A percentile compares a stretch with the other conserved stretches of the same genome.
Conservation (phyloP, 2,329 filamentous ascomycete genomes). For the Colletotrichum abscissum region DNA sequence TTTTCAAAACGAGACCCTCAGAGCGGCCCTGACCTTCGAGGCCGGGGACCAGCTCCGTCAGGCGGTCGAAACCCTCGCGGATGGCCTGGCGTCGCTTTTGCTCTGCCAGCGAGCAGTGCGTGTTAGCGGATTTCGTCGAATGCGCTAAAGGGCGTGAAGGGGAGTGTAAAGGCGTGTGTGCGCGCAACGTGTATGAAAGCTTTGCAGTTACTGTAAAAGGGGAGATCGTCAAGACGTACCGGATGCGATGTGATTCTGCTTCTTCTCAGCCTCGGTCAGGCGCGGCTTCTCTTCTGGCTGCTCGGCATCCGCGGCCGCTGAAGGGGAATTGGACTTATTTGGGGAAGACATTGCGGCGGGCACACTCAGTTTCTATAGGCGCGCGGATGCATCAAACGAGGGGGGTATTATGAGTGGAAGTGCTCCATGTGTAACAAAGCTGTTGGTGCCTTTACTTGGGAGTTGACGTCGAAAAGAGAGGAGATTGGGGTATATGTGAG, state of each 20-base stretch:
- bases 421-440: background rate
- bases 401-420: background rate
- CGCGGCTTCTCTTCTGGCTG: constrained; percentile 60
- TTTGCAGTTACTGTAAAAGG: no score
- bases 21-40: constrained; percentile 86
- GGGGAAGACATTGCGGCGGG: constrained; percentile 32
- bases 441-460: background rate
- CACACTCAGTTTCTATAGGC: background rate
- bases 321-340: constrained; percentile 35
- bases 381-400: background rate
- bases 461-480: background rate
- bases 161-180: background rate
- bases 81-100: constrained; percentile 71
- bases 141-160: constrained; percentile 22
- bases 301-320: constrained; percentile 24
- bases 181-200: background rate
- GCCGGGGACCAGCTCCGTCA: constrained; percentile 84
- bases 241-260: constrained; percentile 66
- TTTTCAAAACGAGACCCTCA: constrained; percentile 84
- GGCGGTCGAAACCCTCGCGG: constrained; percentile 83
- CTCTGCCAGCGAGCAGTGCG: constrained; percentile 43
- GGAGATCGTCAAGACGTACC: constrained; percentile 47
- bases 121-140: constrained; percentile 37
- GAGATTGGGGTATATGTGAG: background rate
- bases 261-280: constrained; percentile 65